phyloP scores from a whole-genome alignment of 495 filamentous ascomycete species.

The Penicillium roqueforti region DNA sequence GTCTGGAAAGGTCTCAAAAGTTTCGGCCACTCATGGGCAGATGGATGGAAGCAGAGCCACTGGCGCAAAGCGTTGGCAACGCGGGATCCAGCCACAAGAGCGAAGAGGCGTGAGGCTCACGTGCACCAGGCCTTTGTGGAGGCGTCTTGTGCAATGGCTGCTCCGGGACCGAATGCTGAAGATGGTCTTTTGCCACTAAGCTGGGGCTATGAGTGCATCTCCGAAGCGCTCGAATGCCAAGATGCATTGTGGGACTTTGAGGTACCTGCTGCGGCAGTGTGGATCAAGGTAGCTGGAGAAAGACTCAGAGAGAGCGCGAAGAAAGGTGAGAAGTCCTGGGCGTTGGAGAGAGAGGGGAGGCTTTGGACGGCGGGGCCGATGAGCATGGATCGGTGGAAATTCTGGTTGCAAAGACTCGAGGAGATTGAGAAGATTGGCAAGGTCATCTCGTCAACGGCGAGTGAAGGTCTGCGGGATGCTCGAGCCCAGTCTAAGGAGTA shows the following conservation, averaged over 20 bases:
- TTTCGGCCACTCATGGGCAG: constrained; percentile 7
- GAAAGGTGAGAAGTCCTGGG: constrained; percentile 10
- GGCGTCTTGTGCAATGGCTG: constrained; percentile 9
- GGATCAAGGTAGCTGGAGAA: constrained; percentile 9
- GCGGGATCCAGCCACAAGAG: constrained; percentile 9
- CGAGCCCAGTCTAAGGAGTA: background rate
- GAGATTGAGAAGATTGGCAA: constrained; percentile 7
- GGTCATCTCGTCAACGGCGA: constrained; percentile 2
- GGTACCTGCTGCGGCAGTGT: constrained; percentile 8
- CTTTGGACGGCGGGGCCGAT: constrained; percentile 8
- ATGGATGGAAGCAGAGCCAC: constrained; percentile 9
- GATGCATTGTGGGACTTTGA: constrained; percentile 11
- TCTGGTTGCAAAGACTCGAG: constrained; percentile 6
- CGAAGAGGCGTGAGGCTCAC: constrained; percentile 1
- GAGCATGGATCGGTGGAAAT: constrained; percentile 11
- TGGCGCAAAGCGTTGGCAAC: constrained; percentile 5
- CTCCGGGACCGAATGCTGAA: constrained; percentile 4
- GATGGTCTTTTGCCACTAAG: constrained; percentile 9
- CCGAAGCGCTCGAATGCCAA: constrained; percentile 6
- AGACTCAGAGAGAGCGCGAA: constrained; percentile 8
- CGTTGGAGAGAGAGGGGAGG: constrained; percentile 8
- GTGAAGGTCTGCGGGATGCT: background rate
- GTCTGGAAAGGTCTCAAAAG: constrained; percentile 4
- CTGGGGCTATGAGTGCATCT: constrained; percentile 11
- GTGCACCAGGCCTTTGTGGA: constrained; percentile 8